A percentile compares a stretch with the other conserved stretches of the same genome.
Conservation (phyloP, 1,139 yeast genomes). For the Sporopachydermia cereana region DNA sequence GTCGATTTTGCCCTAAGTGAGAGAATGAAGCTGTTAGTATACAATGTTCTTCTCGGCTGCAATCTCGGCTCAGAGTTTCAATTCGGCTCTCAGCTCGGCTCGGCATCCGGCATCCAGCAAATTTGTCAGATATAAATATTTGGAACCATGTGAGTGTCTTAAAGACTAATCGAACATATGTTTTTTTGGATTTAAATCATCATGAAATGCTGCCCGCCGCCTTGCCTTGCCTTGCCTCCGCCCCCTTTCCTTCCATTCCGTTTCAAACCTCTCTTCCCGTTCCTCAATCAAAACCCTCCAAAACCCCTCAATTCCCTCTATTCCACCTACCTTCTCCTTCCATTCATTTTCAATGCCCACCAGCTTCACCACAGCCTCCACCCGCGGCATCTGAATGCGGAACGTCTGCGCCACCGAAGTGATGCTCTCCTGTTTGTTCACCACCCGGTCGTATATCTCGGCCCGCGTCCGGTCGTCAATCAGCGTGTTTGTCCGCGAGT, state of each 20-base stretch:
- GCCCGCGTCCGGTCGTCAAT: constrained; percentile 48
- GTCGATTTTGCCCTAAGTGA: constrained; percentile 36
- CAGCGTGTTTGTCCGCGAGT: constrained; percentile 55
- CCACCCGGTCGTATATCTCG: constrained; percentile 47
- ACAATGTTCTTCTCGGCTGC: constrained; percentile 19
- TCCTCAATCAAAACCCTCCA: neutral
- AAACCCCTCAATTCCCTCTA: neutral
- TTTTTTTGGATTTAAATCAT: constrained; percentile 32
- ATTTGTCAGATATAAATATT: constrained; percentile 17
- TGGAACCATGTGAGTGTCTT: constrained; percentile 60
- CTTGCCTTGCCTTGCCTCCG: constrained; percentile 29
- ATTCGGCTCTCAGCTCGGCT: no score
- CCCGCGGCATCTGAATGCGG: constrained; percentile 51
- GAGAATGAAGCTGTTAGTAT: constrained; percentile 23
- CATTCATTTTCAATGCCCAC: constrained; percentile 51
- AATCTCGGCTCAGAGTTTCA: no score
- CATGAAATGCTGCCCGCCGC: no score
- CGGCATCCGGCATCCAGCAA: no score
- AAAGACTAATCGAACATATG: constrained; percentile 63
- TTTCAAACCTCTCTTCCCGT: neutral
- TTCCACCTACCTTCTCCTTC: constrained; percentile 46
- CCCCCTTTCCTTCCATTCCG: constrained; percentile 4
- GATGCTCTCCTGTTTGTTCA: constrained; percentile 52
- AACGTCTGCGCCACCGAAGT: neutral
- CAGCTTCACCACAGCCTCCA: constrained; percentile 73